phyloP scores from a whole-genome alignment of 2,329 filamentous ascomycete genomes.

The Fusarium sp. region DNA sequence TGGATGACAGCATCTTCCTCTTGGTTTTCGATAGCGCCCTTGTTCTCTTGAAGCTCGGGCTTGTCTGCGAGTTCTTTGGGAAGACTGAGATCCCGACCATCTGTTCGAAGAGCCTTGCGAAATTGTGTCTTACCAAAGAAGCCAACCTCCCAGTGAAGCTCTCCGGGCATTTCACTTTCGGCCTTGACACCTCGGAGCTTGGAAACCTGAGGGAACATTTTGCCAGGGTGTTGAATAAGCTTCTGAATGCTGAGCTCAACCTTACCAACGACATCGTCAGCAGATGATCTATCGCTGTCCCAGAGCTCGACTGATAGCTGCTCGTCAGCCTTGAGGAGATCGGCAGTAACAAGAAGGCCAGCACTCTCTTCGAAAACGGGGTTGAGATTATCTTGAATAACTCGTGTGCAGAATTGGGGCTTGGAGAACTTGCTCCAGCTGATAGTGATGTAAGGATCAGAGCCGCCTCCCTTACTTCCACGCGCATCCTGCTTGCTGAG shows the following conservation, averaged over 20 bases:
- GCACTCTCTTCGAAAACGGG: conserved; percentile 92
- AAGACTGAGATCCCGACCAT: conserved; percentile 84
- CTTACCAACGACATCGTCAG: conserved; percentile 95
- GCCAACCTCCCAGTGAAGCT: conserved; percentile 95
- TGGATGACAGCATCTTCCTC: conserved; percentile 87
- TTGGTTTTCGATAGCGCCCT: conserved; percentile 76
- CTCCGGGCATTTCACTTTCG: conserved; percentile 89
- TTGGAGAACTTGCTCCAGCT: conserved; percentile 97
- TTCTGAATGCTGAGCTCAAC: conserved; percentile 94
- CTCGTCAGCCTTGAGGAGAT: conserved; percentile 93
- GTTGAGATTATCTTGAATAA: conserved; percentile 94
- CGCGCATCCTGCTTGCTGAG: conserved; percentile 91
- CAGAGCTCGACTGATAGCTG: conserved; percentile 93
- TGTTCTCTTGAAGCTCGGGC: conserved; percentile 84
- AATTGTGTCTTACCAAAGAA: conserved; percentile 94
- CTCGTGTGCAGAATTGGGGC: conserved; percentile 96
- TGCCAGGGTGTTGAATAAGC: conserved; percentile 90
- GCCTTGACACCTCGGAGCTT: conserved; percentile 85
- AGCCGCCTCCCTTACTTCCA: conserved; percentile 86
- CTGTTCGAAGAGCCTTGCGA: conserved; percentile 83
- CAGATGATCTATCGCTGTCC: conserved; percentile 93
- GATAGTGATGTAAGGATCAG: conserved; percentile 94
- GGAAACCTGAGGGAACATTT: conserved; percentile 91
- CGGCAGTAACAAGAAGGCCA: conserved; percentile 86
- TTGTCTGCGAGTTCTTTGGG: conserved; percentile 79